Base-by-base conservation (phyloP, 2,329 filamentous ascomycete genomes). In the Neopestalotiopsis sp. region DNA sequence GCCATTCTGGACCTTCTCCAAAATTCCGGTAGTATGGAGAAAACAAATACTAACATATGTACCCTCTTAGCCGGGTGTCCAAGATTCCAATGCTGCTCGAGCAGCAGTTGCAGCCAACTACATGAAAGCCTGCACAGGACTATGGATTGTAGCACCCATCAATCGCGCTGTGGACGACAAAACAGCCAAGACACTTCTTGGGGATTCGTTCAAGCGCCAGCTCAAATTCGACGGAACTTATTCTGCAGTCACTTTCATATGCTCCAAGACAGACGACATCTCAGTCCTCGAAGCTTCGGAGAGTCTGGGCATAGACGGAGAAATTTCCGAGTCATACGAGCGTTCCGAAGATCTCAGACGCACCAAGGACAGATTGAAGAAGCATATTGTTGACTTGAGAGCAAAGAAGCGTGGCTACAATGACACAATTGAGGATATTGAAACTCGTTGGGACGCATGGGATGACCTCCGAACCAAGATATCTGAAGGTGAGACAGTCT, bases 121-220 rank as follows among this genome's bases (percentile, higher is more conserved):
- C 72, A 85, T 90, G 78, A 86, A 90, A 73, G 81, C 86, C 70
- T 91, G 89, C 34, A 59, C 42, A 0, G 84, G 85, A 0, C 75
- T 90, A 0, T 91, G 87, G 86, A 87, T 90, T 69, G 85, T 89
- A n/a, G 86, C 88, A 1, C 88, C 88, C 0, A 90, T 90, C 68
- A 89, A 81, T 67, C 82, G 88, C 28, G 88, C 88, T 9, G 87
- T 90, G 1, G 86, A 90, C 72, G 87, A 90, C 70, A 89, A 90
- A 73, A 84, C 86, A 13, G 88, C 89, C 0, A 88, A 88, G 69
- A 83, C 80, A 1, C 78, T 91, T 2, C 81, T 90, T 2, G 86
- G 87, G 0, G 82, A 88, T 52, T 81, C 84, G 0, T 89, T 90
- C 78, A 89, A 87, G 71, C 80, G 84, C 1, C 89, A 90, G 70